Evolutionary conservation across 805 yeast genomes (phyloP), one percentile per base, ranked within the genome.

Genomic region (Saccharomycopsis javanensis): DNA sequence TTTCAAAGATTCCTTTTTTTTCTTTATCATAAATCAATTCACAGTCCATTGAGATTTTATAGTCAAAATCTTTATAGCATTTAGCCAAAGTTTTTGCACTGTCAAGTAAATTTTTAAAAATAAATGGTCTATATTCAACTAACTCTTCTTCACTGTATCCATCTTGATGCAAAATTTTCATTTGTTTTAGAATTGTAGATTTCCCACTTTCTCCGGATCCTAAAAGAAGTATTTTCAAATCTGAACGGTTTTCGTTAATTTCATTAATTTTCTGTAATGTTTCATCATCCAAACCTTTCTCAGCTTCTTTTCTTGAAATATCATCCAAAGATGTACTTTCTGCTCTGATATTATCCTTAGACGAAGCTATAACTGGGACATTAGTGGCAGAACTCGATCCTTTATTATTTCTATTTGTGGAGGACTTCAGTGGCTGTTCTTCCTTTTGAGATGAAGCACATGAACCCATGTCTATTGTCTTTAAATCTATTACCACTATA

Each of bases 201-300:
- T 86, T 87, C 4, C 95, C 95, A 60, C 84, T 77, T 66, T 86
- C 95, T 15, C 98, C 99, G 0, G 97, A 86, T 4, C 99, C 94
- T 53, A 86, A 71, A 34, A 91, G 74, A 37, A 91, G 73, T 51
- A 91, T 83, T 68, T 90, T 90, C 55, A 83, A 81, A 58, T 81
- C 87, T 60, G 77, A 72, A 4, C 63, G 52, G 38, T 51, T 34
- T 51, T 20, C 48, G 13, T 42, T 42, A 5, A 42, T 42, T 20
- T 42, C 48, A 25, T 42, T 20, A 28, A 42, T 42, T 11, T 42
- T 42, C 23, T 42, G 48, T 42, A 42, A 13, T 8, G 48, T 42
- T 42, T 27, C 25, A 23, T 42, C 48, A 42, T 42, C 48, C 25
- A 42, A 42, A 25, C 28, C 48, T 20, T 42, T 5, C 10, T 20